These are phyloP conservation scores for Polymyxa betae DNA, from an alignment of 208 protist species.

Conservation along the genomic window DNA sequence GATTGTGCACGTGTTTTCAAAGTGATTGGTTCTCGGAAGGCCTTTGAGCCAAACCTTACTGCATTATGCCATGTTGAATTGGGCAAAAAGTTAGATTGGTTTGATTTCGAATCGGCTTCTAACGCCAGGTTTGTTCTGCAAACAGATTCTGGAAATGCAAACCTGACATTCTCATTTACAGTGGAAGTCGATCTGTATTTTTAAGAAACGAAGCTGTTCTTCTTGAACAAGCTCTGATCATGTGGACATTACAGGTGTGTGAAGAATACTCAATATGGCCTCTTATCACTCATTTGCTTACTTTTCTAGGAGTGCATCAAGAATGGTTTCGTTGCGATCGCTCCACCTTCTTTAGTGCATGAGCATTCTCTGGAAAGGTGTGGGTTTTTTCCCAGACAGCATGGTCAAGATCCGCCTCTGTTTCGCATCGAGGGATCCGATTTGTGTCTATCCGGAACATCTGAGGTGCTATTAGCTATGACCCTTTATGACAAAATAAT, in stretches of 20 bases:
- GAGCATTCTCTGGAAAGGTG: constrained; percentile 70
- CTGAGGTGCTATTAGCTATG: constrained; percentile 69
- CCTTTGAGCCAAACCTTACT: background rate
- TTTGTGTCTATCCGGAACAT: constrained; percentile 74
- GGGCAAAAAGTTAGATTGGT: constrained; percentile 23
- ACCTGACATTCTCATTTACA: background rate
- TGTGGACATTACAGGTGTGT: constrained; percentile 70
- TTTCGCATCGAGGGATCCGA: constrained; percentile 68
- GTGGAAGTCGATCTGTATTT: constrained; percentile 30
- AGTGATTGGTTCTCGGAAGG: background rate
- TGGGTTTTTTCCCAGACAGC: constrained; percentile 73
- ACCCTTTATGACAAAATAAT: constrained; percentile 45
- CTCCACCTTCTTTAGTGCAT: constrained; percentile 73
- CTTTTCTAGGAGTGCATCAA: background rate
- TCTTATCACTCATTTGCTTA: background rate
- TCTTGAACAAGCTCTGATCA: constrained; percentile 75
- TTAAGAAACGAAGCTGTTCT: constrained; percentile 73
- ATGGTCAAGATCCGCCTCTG: constrained; percentile 62
- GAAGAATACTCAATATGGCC: background rate
- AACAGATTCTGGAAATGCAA: background rate
- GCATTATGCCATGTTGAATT: background rate
- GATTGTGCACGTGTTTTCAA: background rate
- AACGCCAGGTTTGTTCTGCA: background rate
- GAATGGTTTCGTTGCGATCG: constrained; percentile 67
- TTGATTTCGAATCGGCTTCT: constrained; percentile 24